Conservation (phyloP, 2,329 filamentous ascomycete genomes). For the Incumbomyces lentus region DNA sequence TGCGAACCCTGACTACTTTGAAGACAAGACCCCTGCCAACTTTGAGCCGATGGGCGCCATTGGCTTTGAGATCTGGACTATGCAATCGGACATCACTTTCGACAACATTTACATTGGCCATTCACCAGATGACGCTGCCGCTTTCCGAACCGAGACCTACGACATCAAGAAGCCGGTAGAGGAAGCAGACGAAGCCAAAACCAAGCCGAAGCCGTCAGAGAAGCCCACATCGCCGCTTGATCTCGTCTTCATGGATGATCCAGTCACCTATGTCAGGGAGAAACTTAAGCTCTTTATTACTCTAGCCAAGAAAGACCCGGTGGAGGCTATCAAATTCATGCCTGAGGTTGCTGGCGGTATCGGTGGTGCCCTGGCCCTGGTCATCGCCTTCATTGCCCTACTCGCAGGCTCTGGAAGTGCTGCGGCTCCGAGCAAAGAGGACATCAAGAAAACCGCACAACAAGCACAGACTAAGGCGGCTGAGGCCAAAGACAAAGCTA, state of each 20-base stretch:
- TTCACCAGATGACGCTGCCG: conserved; percentile 82
- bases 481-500: conserved; percentile 53
- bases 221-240: conserved; percentile 60
- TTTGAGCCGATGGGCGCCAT: conserved; percentile 98
- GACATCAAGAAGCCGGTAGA: conserved; percentile 78
- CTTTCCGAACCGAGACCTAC: conserved; percentile 81
- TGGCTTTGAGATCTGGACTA: conserved; percentile 99
- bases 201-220: conserved; percentile 63
- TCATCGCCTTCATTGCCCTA: conserved; percentile 61
- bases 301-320: conserved; percentile 69
- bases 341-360: conserved; percentile 82
- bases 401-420: conserved; percentile 54
- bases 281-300: conserved; percentile 86
- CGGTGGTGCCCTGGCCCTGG: conserved; percentile 56
- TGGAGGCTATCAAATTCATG: conserved; percentile 77
- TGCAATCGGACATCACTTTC: conserved; percentile 97
- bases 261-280: conserved; percentile 76
- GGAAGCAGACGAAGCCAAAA: conserved; percentile 63
- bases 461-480: conserved; percentile 48
- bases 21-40: conserved; percentile 94
- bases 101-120: conserved; percentile 99
- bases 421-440: conserved; percentile 59
- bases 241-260: conserved; percentile 84
- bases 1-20: conserved; percentile 87
- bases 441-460: conserved; percentile 61